Conservation (phyloP, 495 filamentous ascomycete genomes). For the Cudoniella acicularis region DNA sequence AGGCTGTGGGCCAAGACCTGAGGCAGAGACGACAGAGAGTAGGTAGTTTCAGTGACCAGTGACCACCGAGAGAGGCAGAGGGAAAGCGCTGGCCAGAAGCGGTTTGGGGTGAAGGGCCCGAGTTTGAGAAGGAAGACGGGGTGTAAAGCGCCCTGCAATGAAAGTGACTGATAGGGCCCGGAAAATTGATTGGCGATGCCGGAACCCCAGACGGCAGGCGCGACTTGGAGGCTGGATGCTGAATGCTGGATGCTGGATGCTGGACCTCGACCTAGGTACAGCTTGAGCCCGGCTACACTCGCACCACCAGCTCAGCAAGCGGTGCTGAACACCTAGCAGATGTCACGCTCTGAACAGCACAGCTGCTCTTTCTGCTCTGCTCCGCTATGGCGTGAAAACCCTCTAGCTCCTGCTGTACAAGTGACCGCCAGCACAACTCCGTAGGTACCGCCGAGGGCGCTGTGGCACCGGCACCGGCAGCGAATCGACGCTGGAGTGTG, state of each 20-base stretch:
- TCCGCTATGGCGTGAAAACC: too few species aligned
- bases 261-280: too few species aligned
- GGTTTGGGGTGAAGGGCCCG: slow-evolving; percentile 7
- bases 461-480: neutral
- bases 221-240: neutral
- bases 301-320: too few species aligned
- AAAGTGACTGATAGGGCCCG: neutral
- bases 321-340: too few species aligned
- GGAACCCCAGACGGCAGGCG: neutral
- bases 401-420: too few species aligned
- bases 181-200: slow-evolving; percentile 12
- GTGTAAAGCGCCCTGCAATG: neutral
- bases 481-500: neutral
- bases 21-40: too few species aligned
- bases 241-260: neutral
- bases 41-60: too few species aligned
- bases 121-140: slow-evolving; percentile 7
- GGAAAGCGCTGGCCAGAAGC: neutral
- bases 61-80: too few species aligned
- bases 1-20: too few species aligned
- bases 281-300: too few species aligned
- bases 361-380: too few species aligned
- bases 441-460: neutral
- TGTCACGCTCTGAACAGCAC: neutral
- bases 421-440: neutral